These are phyloP conservation scores for Fusarium protoensiforme DNA, from an alignment of 2,329 filamentous ascomycete genomes.

Conservation along the genomic window DNA sequence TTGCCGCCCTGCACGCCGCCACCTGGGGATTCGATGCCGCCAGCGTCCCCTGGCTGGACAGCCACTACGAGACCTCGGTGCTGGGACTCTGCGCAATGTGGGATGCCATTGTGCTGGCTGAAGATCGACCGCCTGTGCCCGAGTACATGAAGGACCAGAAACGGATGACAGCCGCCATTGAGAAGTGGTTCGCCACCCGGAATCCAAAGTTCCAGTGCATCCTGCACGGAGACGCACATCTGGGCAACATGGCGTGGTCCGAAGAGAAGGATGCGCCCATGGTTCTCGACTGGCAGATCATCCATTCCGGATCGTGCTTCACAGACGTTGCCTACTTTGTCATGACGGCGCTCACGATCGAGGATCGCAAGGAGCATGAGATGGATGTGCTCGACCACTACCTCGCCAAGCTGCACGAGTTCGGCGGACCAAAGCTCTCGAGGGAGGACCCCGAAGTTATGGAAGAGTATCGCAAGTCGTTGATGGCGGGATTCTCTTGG, in stretches of 20 bases:
- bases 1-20: conserved; percentile 13
- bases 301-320: not conserved
- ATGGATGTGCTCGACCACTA: conserved; percentile 14
- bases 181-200: not conserved
- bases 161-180: not conserved
- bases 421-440: not conserved
- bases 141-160: not conserved
- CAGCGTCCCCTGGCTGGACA: conserved; percentile 11
- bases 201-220: not conserved
- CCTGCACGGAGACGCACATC: not conserved
- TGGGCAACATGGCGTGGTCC: not conserved
- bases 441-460: not conserved
- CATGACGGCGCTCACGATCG: not conserved
- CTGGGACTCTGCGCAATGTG: conserved; percentile 2
- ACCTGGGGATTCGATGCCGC: conserved; percentile 13
- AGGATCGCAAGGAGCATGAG: conserved; percentile 10
- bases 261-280: not conserved
- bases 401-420: conserved; percentile 3
- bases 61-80: conserved; percentile 11
- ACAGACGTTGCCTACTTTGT: not conserved
- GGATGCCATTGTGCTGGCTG: not conserved
- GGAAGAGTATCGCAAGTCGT: not conserved
- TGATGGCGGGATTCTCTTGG: not conserved
- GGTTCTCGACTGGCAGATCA: not conserved
- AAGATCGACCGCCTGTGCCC: not conserved